Evolutionary conservation across 176 grass and related monocot genomes (phyloP), one percentile per base, ranked within the genome.

Genomic region (Oryza rufipogon): DNA sequence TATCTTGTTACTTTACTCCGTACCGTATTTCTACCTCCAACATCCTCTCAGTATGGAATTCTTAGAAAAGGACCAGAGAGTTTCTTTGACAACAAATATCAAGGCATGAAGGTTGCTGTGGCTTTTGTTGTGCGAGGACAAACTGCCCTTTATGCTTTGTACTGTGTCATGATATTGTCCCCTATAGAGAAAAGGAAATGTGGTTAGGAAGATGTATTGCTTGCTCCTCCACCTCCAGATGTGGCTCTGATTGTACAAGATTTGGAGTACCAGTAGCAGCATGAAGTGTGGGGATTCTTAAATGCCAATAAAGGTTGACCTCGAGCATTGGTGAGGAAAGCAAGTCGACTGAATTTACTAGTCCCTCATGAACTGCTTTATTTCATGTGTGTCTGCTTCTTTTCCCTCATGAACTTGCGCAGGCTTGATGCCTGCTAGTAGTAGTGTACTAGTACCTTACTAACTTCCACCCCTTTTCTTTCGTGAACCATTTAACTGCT

Each of bases 271-370:
- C 9, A 45, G 58, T 33, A 58, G 42, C 66, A 48, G 9, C 52
- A 48, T 15, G 20, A 64, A 52, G 73, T 54, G 33, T 46, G 83
- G 65, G 73, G 11, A 0, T 60, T 32, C 33, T 84, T 84, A 46
- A 88, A 80, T 66, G 87, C 60, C 13, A 12, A 12, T 11, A 48
- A 84, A 74, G 58, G 46, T 84, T 8, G 86, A 42, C 17, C 60
- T 49, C 14, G 9, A 36, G 52, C 60, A 41, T 44, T 7, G 49
- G 38, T 1, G 61, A 26, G 60, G 41, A 71, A 45, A 72, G 15
- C 72, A 11, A 71, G 36, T 0, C 34, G 56, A 25, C 12, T 22
- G 52, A 63, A 65, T 30, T 47, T 51, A n/a, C 58, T 63, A 63
- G 58, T 63, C n/a, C n/a, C 34, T 36, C 34, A 36, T 36, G 8